These are phyloP conservation scores for Stachybotrys chartarum DNA, from an alignment of 2,329 filamentous ascomycete genomes.

Conservation along the genomic window DNA sequence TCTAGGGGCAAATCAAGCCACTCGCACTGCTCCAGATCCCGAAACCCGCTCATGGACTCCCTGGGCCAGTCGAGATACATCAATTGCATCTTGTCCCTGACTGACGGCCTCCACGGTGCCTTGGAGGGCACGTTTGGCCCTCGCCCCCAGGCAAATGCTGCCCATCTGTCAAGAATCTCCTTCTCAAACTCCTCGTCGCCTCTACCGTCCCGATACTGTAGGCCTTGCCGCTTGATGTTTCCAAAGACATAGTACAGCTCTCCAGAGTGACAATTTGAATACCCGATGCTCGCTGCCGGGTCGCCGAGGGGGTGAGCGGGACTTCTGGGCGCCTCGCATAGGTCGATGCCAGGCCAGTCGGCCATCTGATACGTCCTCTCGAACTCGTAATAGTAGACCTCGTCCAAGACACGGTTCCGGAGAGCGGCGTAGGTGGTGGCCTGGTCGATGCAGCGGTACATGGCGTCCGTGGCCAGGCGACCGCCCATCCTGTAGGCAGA, in stretches of 20 bases:
- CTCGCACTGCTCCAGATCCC: neutral
- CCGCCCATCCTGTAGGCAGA: neutral
- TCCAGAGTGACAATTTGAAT: neutral
- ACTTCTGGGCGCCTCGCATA: neutral
- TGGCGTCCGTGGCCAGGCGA: neutral
- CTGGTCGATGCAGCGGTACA: slow-evolving; percentile 1
- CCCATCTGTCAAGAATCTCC: neutral
- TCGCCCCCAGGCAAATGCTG: neutral
- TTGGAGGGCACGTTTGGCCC: neutral
- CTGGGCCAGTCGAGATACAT: neutral
- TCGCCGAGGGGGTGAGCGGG: neutral
- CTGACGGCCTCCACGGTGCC: neutral
- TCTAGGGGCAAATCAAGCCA: neutral
- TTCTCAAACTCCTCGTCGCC: neutral
- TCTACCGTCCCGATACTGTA: neutral
- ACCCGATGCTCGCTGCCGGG: neutral
- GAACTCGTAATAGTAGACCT: slow-evolving; percentile 1
- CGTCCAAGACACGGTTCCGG: neutral
- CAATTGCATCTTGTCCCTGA: neutral
- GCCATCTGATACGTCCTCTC: neutral
- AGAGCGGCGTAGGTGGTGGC: neutral
- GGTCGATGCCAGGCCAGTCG: neutral
- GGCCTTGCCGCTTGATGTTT: neutral
- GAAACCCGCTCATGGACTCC: neutral
- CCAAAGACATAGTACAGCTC: slow-evolving; percentile 1